Evolutionary conservation across 495 filamentous ascomycete species (phyloP), one percentile per base, ranked within the genome.

Genomic region (Penicillium antarcticum): DNA sequence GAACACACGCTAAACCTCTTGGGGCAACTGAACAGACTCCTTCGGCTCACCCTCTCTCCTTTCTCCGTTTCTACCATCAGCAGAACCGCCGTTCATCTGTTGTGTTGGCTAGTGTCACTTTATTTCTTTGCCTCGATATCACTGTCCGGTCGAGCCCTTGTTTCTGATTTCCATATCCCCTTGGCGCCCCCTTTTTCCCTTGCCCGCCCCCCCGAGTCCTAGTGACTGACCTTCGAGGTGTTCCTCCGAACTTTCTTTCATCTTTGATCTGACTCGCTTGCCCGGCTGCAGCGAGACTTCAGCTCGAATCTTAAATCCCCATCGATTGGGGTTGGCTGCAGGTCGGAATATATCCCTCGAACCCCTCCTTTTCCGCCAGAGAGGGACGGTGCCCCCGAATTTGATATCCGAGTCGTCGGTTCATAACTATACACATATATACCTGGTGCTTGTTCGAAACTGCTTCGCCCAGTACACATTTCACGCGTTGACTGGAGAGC

Each of bases 301-400:
- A 82, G 38, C 82, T 82, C 33, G 75, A 73, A 57, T 64, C 80
- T 51, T 69, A 75, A 45, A 72, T 64, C 13, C 87, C 87, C 63
- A 55, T 55, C 45, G 55, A 60, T 53, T 63, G 60, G 56, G 54
- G 44, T 40, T 41, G 51, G 32, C 44, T 53, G 48, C 39, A 39
- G 44, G 47, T 58, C 42, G 52, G 42, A 48, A 49, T 51, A 36
- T 38, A 43, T 37, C 14, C 16, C 38, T 49, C 14, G 17, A 53
- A 18, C 43, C 45, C 33, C 29, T 48, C 45, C 44, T 48, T 43
- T 48, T 34, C 19, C 38, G 14, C 34, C 14, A 19, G 32, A 23
- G 18, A 60, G 56, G 54, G 45, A 60, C 53, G 53, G 61, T 56
- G 52, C 52, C 44, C 44, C 41, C 47, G 29, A 50, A 42, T 40